Evolutionary conservation across 1,284 basidiomycete species (phyloP), one percentile per base, ranked within the genome.

Genomic region (Ustilago curta): DNA sequence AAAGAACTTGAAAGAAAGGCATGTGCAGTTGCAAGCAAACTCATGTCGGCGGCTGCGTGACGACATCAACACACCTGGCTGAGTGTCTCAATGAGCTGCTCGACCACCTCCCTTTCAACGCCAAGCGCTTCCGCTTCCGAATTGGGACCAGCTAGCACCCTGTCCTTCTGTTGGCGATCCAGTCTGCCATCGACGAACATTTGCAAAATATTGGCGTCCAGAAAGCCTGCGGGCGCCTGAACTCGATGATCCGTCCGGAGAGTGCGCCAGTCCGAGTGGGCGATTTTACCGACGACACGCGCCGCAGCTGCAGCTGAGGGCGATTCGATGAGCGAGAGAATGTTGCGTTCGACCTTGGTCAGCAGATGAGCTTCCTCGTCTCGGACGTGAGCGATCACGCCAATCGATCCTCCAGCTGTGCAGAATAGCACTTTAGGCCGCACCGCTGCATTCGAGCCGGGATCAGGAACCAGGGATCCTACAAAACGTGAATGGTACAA

Each of bases 211-310:
- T 80, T 77, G n/a, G 74, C 79, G 48, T 84, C 83, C 11, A 83
- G 31, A 29, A 84, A 62, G 12, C 76, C 77, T 18, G 56, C 61
- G 2, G 79, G 68, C 12, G 69, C 48, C 35, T 68, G 62, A n/a
- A 70, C 68, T n/a, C 81, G 64, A 44, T 82, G 82, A 49, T 84
- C 83, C n/a, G 82, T 83, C 16, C 82, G 70, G 4, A 80, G 58
- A 14, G 82, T 83, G 11, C 83, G 70, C 76, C 78, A 84, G 31
- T 82, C 77, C 16, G 55, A 35, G 50, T 71, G 63, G 2, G 68
- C 45, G 23, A 84, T 78, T n/a, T 55, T 61, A 11, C 77, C 75
- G 1, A 72, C 64, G 0, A 63, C 52, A 1, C 53, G 57, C 12
- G 61, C 60, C 12, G 65, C 49, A n/a, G 45, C 50, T n/a, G 39